These are phyloP conservation scores for Mucor velutinosus DNA, from an alignment of 371 early-diverging fungal genomes.

Conservation along the genomic window DNA sequence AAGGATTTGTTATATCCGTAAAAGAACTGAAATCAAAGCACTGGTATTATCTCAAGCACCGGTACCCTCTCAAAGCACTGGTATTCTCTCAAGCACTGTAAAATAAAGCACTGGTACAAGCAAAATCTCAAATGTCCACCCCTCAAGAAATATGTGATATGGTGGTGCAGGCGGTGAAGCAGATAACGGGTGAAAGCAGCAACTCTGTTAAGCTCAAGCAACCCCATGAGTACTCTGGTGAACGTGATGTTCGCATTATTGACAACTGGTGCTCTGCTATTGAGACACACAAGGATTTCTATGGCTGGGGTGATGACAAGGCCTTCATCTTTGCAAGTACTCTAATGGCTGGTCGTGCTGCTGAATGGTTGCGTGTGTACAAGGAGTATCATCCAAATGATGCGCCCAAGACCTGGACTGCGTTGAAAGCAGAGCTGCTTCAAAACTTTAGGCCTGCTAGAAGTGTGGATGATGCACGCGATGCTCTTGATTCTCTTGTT, in stretches of 20 bases:
- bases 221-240: background rate
- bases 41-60: no score
- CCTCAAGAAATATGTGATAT: no score
- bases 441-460: background rate
- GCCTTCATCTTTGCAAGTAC: background rate
- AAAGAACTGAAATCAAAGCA: no score
- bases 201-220: background rate
- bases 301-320: background rate
- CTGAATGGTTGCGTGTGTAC: background rate
- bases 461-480: background rate
- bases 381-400: background rate
- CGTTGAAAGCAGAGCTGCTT: background rate
- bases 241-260: background rate
- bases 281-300: background rate
- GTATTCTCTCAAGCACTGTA: no score
- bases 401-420: background rate
- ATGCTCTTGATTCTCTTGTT: background rate
- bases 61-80: no score
- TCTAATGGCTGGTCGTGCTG: background rate
- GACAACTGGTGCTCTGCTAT: background rate
- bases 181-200: no score
- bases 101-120: no score
- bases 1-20: no score
- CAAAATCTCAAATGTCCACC: no score
- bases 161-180: no score